A percentile compares a stretch with the other conserved stretches of the same genome.
Conservation (phyloP, 2,329 filamentous ascomycete genomes). For the Fusarium phyllophilum region DNA sequence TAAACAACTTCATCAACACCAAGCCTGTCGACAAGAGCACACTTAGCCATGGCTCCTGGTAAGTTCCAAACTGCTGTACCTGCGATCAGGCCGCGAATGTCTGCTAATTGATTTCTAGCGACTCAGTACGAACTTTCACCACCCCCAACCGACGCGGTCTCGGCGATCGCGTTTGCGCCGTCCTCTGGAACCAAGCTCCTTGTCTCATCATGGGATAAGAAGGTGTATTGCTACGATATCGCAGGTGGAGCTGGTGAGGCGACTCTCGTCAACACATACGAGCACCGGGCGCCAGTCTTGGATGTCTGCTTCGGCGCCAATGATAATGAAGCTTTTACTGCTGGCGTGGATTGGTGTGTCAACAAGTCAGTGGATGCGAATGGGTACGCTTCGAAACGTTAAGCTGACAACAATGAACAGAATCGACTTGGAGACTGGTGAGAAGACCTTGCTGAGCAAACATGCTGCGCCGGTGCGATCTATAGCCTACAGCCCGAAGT, state of each 20-base stretch:
- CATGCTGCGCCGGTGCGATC: constrained; percentile 84
- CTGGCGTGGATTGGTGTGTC: constrained; percentile 88
- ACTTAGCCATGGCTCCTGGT: constrained; percentile 55
- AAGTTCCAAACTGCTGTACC: constrained; percentile 21
- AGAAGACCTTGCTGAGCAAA: constrained; percentile 79
- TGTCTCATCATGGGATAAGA: constrained; percentile 95
- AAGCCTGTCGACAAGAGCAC: constrained; percentile 29
- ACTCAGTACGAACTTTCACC: constrained; percentile 85
- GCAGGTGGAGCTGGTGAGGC: constrained; percentile 64
- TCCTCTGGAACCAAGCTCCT: constrained; percentile 78
- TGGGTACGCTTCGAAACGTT: not conserved
- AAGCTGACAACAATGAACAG: constrained; percentile 45
- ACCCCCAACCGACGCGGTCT: constrained; percentile 87
- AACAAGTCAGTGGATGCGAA: constrained; percentile 63
- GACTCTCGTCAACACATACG: constrained; percentile 74
- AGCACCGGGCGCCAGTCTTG: constrained; percentile 86
- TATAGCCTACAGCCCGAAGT: constrained; percentile 81
- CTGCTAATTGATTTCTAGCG: constrained; percentile 53
- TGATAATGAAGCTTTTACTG: constrained; percentile 86
- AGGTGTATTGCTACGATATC: constrained; percentile 89
- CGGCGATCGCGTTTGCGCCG: constrained; percentile 86
- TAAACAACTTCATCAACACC: constrained; percentile 49
- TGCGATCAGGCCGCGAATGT: not conserved
- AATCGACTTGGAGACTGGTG: constrained; percentile 76
- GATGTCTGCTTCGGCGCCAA: constrained; percentile 90